Base-by-base conservation (phyloP, 495 filamentous ascomycete species). In the Penicillium bialowiezense region DNA sequence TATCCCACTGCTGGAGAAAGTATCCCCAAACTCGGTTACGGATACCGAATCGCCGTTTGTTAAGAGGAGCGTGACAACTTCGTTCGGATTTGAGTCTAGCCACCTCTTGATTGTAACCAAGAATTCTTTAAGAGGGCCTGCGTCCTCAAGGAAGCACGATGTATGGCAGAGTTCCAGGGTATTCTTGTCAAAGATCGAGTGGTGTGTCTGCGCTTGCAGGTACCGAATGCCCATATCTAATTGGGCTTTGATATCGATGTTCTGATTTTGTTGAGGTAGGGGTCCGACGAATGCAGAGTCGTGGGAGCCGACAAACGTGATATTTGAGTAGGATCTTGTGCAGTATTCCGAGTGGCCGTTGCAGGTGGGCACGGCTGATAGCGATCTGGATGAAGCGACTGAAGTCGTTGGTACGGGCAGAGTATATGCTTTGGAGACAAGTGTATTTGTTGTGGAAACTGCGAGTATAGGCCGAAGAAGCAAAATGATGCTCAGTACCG, bases 261-360 rank as follows among this genome's bases (percentile, higher is more conserved):
- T 84, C 58, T 89, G 87, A 54, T 89, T 88, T 3, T 85, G 83
- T 14, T 79, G 71, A 6, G 79, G 65, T 13, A 79, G 72, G 44
- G 78, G 73, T 23, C 76, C 75, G 31, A 88, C 76, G 59, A 89
- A 89, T 43, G 86, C 61, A 24, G 76, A 78, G 62, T 89, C 79
- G 63, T 90, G 87, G 20, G 85, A 78, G 15, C 85, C 87, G 57
- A 89, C 72, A 54, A 85, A 76, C 1, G 85, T 84, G 51, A 89
- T 69, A 44, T 84, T 81, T 59, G 75, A 80, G 71, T 87, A 89
- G 5, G 70, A 62, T 12, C 79, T 78, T 38, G 60, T 58, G 67
- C 86, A 89, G 48, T 85, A 78, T 36, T 74, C 64, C 2, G 81
- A 68, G 24, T 76, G 81, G 68, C 86, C 87, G 60, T 90, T 90